Base-by-base conservation (phyloP, 1,284 basidiomycete genomes). In the Marasmius fiardii region DNA sequence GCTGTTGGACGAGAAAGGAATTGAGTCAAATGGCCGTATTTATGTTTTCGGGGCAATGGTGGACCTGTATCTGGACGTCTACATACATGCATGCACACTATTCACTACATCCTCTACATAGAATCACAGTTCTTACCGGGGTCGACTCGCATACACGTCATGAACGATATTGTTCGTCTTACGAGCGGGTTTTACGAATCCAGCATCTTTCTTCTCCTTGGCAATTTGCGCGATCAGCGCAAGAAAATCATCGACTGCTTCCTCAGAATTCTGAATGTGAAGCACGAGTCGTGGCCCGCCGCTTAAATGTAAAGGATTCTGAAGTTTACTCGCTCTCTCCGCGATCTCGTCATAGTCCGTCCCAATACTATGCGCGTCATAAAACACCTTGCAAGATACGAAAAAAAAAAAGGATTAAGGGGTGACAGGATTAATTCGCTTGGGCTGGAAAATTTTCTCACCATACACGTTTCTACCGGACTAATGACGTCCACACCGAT, bases 391-490 rank as follows among this genome's bases (percentile, higher is more conserved):
- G 10, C 43, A 34, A 53, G 33, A 33, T 56, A 54, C n/a, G 41
- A 51, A 57, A 2, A n/a, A 21, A 39, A 26, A 34, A 56, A 10
- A 43, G n/a, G n/a, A n/a, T n/a, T n/a, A n/a, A n/a, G 31, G 51
- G 43, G 51, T 58, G 55, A 35, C 20, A 51, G n/a, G n/a, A n/a
- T n/a, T n/a, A n/a, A n/a, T n/a, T n/a, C n/a, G n/a, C n/a, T n/a
- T n/a, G n/a, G n/a, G n/a, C n/a, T n/a, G n/a, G n/a, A n/a, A n/a
- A n/a, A n/a, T n/a, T n/a, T 8, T 71, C 79, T 55, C 53, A 91
- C 92, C 85, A 94, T 93, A 77, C 88, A 93, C 5, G 95, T 98
- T 72, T 97, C 93, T 2, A 91, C 92, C 6, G 80, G 78, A 60
- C 86, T 88, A 16, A 82, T 71, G 58, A 98, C 89, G 4, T 79